phyloP scores from a whole-genome alignment of 140 eudicot species.

The Senecio squalidus region DNA sequence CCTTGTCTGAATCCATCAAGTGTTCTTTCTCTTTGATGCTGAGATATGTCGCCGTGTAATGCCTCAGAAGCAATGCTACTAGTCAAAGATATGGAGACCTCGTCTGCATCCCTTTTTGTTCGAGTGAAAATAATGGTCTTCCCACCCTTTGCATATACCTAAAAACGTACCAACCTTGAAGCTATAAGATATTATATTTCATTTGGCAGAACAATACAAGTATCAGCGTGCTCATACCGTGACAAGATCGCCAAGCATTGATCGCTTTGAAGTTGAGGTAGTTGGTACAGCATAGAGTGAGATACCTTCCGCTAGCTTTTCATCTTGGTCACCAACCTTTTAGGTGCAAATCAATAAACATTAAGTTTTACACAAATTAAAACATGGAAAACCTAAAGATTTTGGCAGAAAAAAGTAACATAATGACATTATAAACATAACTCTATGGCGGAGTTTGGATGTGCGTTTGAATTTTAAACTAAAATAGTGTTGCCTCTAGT shows the following conservation, averaged over 20 bases:
- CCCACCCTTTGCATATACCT: constrained; percentile 97
- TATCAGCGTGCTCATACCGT: constrained; percentile 44
- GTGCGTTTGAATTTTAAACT: too few species aligned
- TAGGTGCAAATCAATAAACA: not conserved
- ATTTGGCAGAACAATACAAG: not conserved
- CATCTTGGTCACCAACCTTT: constrained; percentile 91
- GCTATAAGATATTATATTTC: not conserved
- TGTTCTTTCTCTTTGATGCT: constrained; percentile 90
- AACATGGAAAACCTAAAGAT: not conserved
- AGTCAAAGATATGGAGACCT: constrained; percentile 74
- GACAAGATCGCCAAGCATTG: constrained; percentile 76
- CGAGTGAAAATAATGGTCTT: constrained; percentile 91
- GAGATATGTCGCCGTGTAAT: constrained; percentile 94
- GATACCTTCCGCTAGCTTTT: constrained; percentile 93
- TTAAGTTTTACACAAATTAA: not conserved
- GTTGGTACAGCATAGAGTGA: constrained; percentile 73
- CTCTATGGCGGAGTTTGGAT: not conserved
- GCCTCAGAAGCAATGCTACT: constrained; percentile 85
- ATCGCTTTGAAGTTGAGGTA: constrained; percentile 68
- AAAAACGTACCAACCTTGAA: constrained; percentile 6
- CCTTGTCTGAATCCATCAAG: constrained; percentile 83
- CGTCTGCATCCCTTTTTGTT: constrained; percentile 96
- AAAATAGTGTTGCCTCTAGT: too few species aligned
- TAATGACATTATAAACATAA: not conserved
- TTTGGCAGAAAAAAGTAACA: not conserved